Evolutionary conservation across 805 yeast genomes (phyloP).

Genomic region (Sugiyamaella americana): DNA sequence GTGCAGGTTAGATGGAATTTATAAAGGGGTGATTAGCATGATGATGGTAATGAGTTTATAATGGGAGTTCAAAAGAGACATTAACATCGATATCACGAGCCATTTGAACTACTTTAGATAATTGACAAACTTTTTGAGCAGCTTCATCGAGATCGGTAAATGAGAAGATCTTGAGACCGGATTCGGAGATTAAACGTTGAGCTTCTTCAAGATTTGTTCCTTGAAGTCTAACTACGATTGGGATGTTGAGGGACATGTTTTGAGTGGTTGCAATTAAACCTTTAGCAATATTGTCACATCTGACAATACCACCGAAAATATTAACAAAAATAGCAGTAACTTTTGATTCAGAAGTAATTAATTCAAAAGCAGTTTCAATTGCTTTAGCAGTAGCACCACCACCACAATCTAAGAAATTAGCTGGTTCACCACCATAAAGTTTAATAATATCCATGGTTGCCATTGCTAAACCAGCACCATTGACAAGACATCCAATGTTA

Average conservation of each 20-base stretch:
- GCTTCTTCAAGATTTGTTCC: slow-evolving; percentile 95
- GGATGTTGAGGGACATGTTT: slow-evolving; percentile 82
- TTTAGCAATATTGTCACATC: slow-evolving; percentile 98
- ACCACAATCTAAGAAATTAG: slow-evolving; percentile 99
- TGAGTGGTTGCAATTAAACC: slow-evolving; percentile 92
- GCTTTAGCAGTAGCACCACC: slow-evolving; percentile 99
- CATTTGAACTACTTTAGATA: slow-evolving; percentile 46
- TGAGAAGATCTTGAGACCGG: slow-evolving; percentile 89
- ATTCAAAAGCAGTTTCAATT: slow-evolving; percentile 91
- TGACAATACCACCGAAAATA: slow-evolving; percentile 98
- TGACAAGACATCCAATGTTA: slow-evolving; percentile 96
- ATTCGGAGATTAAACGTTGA: slow-evolving; percentile 72
- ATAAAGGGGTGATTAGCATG: not conserved
- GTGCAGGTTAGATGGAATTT: too few species aligned
- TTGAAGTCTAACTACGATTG: slow-evolving; percentile 96
- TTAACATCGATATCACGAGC: slow-evolving; percentile 46
- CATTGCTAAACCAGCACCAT: slow-evolving; percentile 99
- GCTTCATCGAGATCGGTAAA: slow-evolving; percentile 94
- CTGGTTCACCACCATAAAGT: slow-evolving; percentile 97
- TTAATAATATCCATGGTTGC: slow-evolving; percentile 99
- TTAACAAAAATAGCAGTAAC: slow-evolving; percentile 96
- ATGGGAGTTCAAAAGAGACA: slow-evolving; percentile 44
- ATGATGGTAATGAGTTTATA: too few species aligned
- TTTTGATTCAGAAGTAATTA: slow-evolving; percentile 80
- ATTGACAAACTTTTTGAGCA: slow-evolving; percentile 87